Evolutionary conservation across 1,139 yeast species (phyloP), one percentile per base, ranked within the genome.

Genomic region (Debaryomyces nepalensis): DNA sequence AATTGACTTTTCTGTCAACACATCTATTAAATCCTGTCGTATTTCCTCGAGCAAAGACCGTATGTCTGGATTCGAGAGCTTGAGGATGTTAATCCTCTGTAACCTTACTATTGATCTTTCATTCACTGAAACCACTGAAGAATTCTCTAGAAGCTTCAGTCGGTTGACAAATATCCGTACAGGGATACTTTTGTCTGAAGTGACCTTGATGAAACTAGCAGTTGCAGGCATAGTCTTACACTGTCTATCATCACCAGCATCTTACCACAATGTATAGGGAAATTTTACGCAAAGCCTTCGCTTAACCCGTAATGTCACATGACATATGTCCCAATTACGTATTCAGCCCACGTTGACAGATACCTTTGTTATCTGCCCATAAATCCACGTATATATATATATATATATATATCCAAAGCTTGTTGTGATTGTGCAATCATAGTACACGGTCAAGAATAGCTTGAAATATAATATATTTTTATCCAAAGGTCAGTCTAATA

Each of bases 71-170:
- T 45, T 45, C 9, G 57, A 54, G 12, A 54, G 39, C 32, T 50
- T 52, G 23, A 54, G 37, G 24, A 45, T 41, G 36, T 52, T 52
- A 34, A 50, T 49, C 34, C 45, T 47, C 15, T 45, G 47, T 26
- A 54, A 39, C n/a, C 46, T 44, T 4, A 54, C 40, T 12, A 52
- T 47, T 2, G 58, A 54, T 36, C 47, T 53, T 33, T 50, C 44
- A 43, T 51, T 45, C 18, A 51, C 50, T 1, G 57, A 42, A 5
- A 52, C 41, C 4, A 48, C 43, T 4, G 48, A 39, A 2, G 48
- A 26, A 10, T 41, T 40, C 18, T 42, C 42, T n/a, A 40, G 20
- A 5, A 52, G 33, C 16, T 42, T 44, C 23, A 45, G 46, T 20
- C 58, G 33, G 34, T 54, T 53, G 4, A 53, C 41, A 29, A 51